Evolutionary conservation across 2,329 filamentous ascomycete genomes (phyloP), one percentile per base, ranked within the genome.

Genomic region (Cytospora mali): DNA sequence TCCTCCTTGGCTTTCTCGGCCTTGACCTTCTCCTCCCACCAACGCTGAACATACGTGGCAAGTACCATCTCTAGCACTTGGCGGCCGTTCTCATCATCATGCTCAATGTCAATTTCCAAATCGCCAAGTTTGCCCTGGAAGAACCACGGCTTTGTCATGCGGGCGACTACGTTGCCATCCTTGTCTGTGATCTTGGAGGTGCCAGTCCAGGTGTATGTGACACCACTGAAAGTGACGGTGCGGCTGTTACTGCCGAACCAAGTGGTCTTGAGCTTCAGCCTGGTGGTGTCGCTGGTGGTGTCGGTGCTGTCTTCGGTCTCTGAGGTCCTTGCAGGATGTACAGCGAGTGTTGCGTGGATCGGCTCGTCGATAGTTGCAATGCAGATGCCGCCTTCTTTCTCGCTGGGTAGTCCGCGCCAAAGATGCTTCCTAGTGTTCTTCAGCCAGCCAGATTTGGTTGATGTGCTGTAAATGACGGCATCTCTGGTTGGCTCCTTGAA

Each of bases 301-400:
- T n/a, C 21, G 42, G 18, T 16, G 53, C 55, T 14, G 35, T 23
- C 50, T 60, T 27, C 33, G 21, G 35, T 4, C 53, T 53, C 35
- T 11, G 55, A 48, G 29, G 27, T 54, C 49, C 54, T 48, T n/a
- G 48, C 55, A 23, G 60, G 63, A 33, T 62, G 63, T 33, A 65
- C 57, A 25, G 61, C 60, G 18, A 65, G 63, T 25, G 63, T 65
- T 18, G 39, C 51, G 5, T 42, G 7, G 33, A 27, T 52, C 3
- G 63, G 60, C 60, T 65, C 60, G 39, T 65, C 63, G 23, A 65
- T 62, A 21, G 63, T 65, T 4, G 63, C 63, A 5, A 65, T 57
- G 48, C 63, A 65, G 42, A 59, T 62, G 28, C 63, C 63, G 6
- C 60, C 60, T 2, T 65, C 60, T 31, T 62, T 65, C 23, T 62